These are phyloP conservation scores for Posidonia oceanica DNA, from an alignment of 116 monocot species.

Conservation along the genomic window DNA sequence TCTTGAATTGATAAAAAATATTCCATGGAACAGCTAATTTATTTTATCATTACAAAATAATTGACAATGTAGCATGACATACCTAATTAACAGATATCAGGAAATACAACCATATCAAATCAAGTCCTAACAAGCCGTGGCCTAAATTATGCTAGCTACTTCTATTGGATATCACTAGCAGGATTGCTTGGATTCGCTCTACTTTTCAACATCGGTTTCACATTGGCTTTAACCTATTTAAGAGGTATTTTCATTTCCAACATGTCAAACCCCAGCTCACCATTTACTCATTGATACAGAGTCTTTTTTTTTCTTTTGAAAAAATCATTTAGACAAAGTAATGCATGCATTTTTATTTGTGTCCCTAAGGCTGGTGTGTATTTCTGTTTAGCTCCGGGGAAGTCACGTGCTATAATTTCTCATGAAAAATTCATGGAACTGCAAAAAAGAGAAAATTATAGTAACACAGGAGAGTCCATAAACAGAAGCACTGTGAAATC, in stretches of 20 bases:
- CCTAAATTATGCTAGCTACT: conserved; percentile 22
- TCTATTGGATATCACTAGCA: conserved; percentile 69
- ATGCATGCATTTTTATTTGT: too few relatives aligned
- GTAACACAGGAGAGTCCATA: neutral
- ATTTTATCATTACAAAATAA: too few relatives aligned
- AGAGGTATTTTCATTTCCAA: conserved; percentile 23
- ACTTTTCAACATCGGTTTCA: conserved; percentile 51
- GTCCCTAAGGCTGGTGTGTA: too few relatives aligned
- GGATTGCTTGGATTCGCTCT: conserved; percentile 46
- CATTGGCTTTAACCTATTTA: conserved; percentile 48
- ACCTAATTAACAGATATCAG: conserved; percentile 30
- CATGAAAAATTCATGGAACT: conserved; percentile 43
- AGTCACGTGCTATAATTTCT: conserved; percentile 63
- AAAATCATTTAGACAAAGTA: too few relatives aligned
- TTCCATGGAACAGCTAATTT: too few relatives aligned
- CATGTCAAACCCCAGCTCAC: neutral
- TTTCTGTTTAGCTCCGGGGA: conserved; percentile 40
- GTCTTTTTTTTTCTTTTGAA: too few relatives aligned
- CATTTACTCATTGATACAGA: too few relatives aligned
- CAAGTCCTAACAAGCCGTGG: conserved; percentile 20
- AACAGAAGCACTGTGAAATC: conserved; percentile 2
- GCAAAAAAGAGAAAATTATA: conserved; percentile 13
- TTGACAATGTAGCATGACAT: too few relatives aligned
- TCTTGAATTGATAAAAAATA: neutral
- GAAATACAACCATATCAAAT: conserved; percentile 30